These are phyloP conservation scores for Paramecium sexaurelia DNA, from an alignment of 73 alveolate species.

Conservation along the genomic window DNA sequence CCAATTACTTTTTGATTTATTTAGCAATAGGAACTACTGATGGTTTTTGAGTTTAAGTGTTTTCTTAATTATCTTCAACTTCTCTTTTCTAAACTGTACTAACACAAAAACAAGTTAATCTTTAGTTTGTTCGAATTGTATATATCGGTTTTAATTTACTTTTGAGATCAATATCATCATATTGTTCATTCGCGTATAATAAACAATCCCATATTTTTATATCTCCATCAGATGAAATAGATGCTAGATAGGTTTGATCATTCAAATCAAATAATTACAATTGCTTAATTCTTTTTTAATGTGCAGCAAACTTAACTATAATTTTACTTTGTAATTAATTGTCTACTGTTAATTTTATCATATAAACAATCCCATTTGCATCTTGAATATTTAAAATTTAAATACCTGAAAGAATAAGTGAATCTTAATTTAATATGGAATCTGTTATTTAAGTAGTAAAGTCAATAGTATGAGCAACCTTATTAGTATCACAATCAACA, in stretches of 20 bases:
- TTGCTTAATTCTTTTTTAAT: background rate
- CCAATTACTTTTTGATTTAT: background rate
- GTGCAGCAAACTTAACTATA: background rate
- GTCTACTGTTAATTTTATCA: background rate
- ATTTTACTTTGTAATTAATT: background rate
- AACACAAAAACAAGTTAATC: slow-evolving; percentile 5
- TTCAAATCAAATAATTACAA: background rate
- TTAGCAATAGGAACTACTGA: background rate
- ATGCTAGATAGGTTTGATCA: background rate
- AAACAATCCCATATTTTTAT: slow-evolving; percentile 38
- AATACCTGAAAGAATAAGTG: background rate
- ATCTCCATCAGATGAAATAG: slow-evolving; percentile 43
- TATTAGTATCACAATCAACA: slow-evolving; percentile 21
- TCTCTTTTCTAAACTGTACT: background rate
- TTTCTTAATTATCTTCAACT: background rate
- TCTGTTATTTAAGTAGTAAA: background rate
- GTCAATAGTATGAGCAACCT: slow-evolving; percentile 23
- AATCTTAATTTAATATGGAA: background rate
- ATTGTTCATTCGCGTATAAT: background rate
- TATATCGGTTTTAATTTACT: slow-evolving; percentile 8
- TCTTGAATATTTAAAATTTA: background rate
- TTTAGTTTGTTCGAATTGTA: background rate
- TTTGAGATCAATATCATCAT: slow-evolving; percentile 14
- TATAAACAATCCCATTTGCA: background rate
- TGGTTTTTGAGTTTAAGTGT: background rate